Percentiles rank a stretch among this genome's conserved stretches.
Conservation (phyloP, 495 filamentous ascomycete species). For the Neurospora sp. region DNA sequence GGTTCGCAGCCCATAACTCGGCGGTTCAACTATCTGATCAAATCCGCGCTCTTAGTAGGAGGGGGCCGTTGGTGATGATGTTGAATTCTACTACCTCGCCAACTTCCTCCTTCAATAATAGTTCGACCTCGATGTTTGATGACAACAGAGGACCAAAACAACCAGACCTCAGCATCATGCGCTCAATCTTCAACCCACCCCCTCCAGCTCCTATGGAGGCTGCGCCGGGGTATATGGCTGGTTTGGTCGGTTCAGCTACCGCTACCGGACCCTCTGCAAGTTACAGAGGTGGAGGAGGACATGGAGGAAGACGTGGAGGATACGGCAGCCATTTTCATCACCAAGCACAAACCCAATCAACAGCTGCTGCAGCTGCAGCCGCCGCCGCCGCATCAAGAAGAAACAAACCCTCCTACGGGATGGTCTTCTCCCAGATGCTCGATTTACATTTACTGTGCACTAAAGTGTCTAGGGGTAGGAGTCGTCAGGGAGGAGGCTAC, state of each 20-base stretch:
- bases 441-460: constrained; percentile 35
- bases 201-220: not conserved
- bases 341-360: too few relatives aligned
- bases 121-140: not conserved
- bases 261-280: not conserved
- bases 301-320: not conserved
- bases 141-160: not conserved
- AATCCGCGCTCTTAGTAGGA: constrained; percentile 20
- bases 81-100: constrained; percentile 28
- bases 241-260: not conserved
- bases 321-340: too few relatives aligned
- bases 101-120: not conserved
- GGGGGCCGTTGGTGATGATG: constrained; percentile 27
- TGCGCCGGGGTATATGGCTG: not conserved
- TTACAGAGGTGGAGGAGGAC: not conserved
- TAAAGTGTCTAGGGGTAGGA: constrained; percentile 18
- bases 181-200: constrained; percentile 25
- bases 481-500: not conserved
- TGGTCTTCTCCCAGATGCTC: constrained; percentile 32
- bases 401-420: constrained; percentile 34
- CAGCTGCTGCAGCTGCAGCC: too few relatives aligned
- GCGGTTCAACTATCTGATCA: constrained; percentile 23
- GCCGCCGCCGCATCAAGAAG: not conserved
- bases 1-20: constrained; percentile 21
- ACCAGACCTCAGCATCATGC: constrained; percentile 14